phyloP scores from a whole-genome alignment of 495 filamentous ascomycete species.

The Xylaria sp. region DNA sequence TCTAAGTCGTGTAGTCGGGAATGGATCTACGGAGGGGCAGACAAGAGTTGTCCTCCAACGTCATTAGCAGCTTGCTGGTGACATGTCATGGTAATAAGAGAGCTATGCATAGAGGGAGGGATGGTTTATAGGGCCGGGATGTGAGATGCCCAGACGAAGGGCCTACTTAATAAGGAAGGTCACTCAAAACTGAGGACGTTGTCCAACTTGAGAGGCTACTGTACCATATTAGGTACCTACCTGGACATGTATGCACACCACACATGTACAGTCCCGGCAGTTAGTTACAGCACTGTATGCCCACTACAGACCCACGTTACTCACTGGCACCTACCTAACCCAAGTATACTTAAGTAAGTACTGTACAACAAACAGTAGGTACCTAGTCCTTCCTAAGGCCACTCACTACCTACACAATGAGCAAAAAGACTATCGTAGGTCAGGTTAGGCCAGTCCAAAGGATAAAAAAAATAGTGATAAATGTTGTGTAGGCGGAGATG shows the following conservation, averaged over 20 bases:
- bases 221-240: not conserved
- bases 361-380: not conserved
- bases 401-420: too few species aligned
- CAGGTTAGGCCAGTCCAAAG: not conserved
- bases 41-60: conserved; percentile 5
- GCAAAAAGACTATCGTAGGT: not conserved
- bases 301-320: not conserved
- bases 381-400: too few species aligned
- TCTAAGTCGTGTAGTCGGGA: not conserved
- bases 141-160: conserved; percentile 1
- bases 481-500: not conserved
- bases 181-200: not conserved
- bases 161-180: conserved; percentile 14
- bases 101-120: not conserved
- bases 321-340: not conserved
- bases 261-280: not conserved
- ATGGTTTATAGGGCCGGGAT: not conserved
- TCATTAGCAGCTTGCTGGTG: conserved; percentile 1
- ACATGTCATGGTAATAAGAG: not conserved
- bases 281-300: conserved; percentile 1
- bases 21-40: conserved; percentile 15
- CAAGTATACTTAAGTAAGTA: not conserved
- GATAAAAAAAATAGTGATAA: not conserved
- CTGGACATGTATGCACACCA: not conserved
- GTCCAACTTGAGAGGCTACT: not conserved